These are phyloP conservation scores for Phaseolus coccineus DNA, from an alignment of 331 rosid genomes.

Conservation along the genomic window DNA sequence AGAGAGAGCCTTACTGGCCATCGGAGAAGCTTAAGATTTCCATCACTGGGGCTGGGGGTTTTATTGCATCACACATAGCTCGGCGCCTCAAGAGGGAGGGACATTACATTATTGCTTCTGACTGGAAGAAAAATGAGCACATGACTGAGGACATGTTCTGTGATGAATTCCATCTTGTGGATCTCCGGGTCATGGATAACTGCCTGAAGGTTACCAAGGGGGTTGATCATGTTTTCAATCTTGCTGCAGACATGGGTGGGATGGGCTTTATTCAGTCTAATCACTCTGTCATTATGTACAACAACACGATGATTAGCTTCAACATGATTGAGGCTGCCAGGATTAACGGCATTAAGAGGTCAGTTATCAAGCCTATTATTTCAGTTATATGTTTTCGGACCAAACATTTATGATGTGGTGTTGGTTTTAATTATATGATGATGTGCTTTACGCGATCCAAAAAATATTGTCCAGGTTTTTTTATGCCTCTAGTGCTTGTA, in stretches of 20 bases:
- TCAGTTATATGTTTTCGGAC: conserved; percentile 19
- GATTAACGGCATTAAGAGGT: conserved; percentile 94
- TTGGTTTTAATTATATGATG: conserved; percentile 21
- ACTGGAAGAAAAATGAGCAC: conserved; percentile 99
- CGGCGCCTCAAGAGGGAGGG: conserved; percentile 96
- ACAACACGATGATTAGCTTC: conserved; percentile 98
- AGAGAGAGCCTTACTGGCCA: conserved; percentile 97
- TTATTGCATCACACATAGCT: conserved; percentile 94
- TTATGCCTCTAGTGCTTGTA: conserved; percentile 97
- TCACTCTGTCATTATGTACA: conserved; percentile 94
- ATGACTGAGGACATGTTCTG: conserved; percentile 99
- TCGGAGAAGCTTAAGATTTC: conserved; percentile 85
- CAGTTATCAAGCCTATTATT: conserved; percentile 38
- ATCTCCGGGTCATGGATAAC: conserved; percentile 96
- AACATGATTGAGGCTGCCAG: conserved; percentile 95
- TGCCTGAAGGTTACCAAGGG: conserved; percentile 85
- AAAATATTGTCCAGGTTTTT: conserved; percentile 61
- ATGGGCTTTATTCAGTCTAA: conserved; percentile 99
- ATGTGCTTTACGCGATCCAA: neutral
- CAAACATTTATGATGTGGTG: neutral
- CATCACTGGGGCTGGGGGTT: conserved; percentile 98
- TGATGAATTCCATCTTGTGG: conserved; percentile 94
- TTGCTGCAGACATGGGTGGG: conserved; percentile 99
- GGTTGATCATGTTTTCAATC: conserved; percentile 97
- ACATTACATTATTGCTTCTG: conserved; percentile 93